phyloP scores from a whole-genome alignment of 768 basidiomycete species.

The Phanerochaete carnosa region DNA sequence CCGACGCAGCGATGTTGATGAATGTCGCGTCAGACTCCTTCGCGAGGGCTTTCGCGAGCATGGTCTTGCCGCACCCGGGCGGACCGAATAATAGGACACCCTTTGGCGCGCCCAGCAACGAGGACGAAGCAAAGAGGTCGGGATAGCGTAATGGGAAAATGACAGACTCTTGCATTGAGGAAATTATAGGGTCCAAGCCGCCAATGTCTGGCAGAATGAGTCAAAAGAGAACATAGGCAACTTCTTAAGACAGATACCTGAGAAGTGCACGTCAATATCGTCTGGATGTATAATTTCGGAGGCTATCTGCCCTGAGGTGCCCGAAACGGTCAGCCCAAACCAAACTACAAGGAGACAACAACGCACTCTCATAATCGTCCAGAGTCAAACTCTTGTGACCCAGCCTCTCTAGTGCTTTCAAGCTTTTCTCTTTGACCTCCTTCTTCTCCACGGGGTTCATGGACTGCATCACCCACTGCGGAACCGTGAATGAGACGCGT shows the following conservation, averaged over 20 bases:
- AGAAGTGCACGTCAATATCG: slow-evolving; percentile 75
- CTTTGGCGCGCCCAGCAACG: slow-evolving; percentile 88
- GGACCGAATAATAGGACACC: slow-evolving; percentile 95
- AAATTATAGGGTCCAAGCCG: slow-evolving; percentile 87
- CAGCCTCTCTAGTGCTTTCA: slow-evolving; percentile 65
- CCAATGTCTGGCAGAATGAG: slow-evolving; percentile 64
- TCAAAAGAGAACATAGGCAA: not conserved
- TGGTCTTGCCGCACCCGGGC: slow-evolving; percentile 98
- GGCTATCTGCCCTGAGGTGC: slow-evolving; percentile 67
- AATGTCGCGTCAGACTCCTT: slow-evolving; percentile 98
- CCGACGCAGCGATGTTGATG: slow-evolving; percentile 80
- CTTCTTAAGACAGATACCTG: slow-evolving; percentile 43
- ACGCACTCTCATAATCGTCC: slow-evolving; percentile 87
- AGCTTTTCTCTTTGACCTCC: slow-evolving; percentile 58
- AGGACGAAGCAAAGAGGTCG: slow-evolving; percentile 76
- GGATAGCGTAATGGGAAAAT: slow-evolving; percentile 95
- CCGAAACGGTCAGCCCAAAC: not conserved
- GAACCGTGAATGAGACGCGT: not conserved
- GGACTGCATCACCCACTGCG: slow-evolving; percentile 63
- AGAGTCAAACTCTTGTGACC: slow-evolving; percentile 74
- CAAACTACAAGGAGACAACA: not conserved
- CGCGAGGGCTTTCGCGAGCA: slow-evolving; percentile 98
- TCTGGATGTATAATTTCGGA: slow-evolving; percentile 92
- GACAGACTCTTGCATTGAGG: slow-evolving; percentile 89
- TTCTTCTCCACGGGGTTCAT: slow-evolving; percentile 47